phyloP scores from a whole-genome alignment of 2,329 filamentous ascomycete genomes.

The Curvularia verruculosa region DNA sequence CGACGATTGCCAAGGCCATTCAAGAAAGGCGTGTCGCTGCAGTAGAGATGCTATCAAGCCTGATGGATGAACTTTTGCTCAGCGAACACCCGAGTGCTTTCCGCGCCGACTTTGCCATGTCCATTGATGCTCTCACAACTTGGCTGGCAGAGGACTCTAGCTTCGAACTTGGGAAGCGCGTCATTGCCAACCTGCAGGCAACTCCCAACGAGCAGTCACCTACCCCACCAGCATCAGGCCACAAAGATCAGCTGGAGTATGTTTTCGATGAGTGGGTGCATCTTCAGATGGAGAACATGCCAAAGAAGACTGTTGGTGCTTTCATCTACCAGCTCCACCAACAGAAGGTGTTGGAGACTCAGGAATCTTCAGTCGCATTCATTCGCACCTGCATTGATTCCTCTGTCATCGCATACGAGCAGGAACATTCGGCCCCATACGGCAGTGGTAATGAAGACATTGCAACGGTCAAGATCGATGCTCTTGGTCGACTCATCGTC shows the following conservation, averaged over 20 bases:
- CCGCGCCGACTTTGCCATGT: slow-evolving; percentile 83
- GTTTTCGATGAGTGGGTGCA: slow-evolving; percentile 95
- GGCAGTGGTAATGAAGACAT: slow-evolving; percentile 64
- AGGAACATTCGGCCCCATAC: slow-evolving; percentile 64
- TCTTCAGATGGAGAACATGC: slow-evolving; percentile 76
- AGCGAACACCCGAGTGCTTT: slow-evolving; percentile 78
- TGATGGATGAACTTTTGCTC: slow-evolving; percentile 79
- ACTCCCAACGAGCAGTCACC: slow-evolving; percentile 60
- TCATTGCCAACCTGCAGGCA: slow-evolving; percentile 70
- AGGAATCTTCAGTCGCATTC: slow-evolving; percentile 80
- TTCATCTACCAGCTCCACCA: slow-evolving; percentile 87
- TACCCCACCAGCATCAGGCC: slow-evolving; percentile 63
- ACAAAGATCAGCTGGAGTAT: slow-evolving; percentile 87
- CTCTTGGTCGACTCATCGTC: slow-evolving; percentile 79
- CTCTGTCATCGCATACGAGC: slow-evolving; percentile 79
- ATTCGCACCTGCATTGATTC: slow-evolving; percentile 80
- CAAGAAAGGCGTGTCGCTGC: slow-evolving; percentile 72
- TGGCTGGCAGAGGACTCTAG: slow-evolving; percentile 79
- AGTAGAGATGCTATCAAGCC: slow-evolving; percentile 77
- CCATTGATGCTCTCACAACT: slow-evolving; percentile 77
- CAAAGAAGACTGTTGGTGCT: slow-evolving; percentile 71
- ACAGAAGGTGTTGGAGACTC: slow-evolving; percentile 71
- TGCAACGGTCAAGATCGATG: slow-evolving; percentile 73
- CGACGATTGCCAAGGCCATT: slow-evolving; percentile 75
- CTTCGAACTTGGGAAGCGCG: slow-evolving; percentile 68